phyloP scores from a whole-genome alignment of 495 filamentous ascomycete species.

The Ascodesmis nigricans region DNA sequence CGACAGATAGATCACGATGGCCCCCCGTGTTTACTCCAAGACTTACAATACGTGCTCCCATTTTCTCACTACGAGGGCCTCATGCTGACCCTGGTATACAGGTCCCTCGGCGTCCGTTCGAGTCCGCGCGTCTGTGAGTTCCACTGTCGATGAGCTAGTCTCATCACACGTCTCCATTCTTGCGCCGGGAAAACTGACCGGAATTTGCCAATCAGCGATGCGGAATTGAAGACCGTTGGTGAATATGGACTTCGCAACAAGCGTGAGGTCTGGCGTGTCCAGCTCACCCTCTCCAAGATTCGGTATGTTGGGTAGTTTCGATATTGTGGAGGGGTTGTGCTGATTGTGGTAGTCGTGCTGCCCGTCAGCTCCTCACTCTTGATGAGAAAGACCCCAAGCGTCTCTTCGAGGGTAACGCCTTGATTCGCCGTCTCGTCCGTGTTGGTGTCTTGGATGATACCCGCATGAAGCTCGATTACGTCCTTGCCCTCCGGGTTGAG shows the following conservation, averaged over 20 bases:
- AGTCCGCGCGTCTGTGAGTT: conserved; percentile 98
- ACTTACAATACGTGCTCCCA: conserved; percentile 75
- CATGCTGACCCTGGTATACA: conserved; percentile 15
- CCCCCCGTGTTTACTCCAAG: conserved; percentile 66
- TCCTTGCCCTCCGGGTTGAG: conserved; percentile 89
- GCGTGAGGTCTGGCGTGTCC: conserved; percentile 99
- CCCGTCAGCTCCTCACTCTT: conserved; percentile 97
- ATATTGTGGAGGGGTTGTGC: conserved; percentile 1
- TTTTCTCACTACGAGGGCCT: conserved; percentile 2
- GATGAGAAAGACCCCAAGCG: conserved; percentile 99
- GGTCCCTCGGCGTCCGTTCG: conserved; percentile 46
- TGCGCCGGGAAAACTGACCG: conserved; percentile 5
- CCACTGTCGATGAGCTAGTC: conserved; percentile 94
- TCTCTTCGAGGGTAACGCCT: conserved; percentile 98
- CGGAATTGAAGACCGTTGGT: conserved; percentile 96
- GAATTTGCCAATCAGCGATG: too few species aligned
- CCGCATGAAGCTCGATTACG: conserved; percentile 99
- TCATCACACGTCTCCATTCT: conserved; percentile 77
- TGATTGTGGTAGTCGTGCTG: conserved; percentile 54
- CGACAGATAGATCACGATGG: conserved; percentile 27
- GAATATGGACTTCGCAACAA: conserved; percentile 99
- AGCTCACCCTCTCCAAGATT: conserved; percentile 98
- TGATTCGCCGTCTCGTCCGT: conserved; percentile 98
- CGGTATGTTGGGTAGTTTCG: conserved; percentile 9
- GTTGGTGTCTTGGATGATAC: conserved; percentile 98